Conservation (phyloP, 192 early-diverging fungal species). For the Coemansia sp. region DNA sequence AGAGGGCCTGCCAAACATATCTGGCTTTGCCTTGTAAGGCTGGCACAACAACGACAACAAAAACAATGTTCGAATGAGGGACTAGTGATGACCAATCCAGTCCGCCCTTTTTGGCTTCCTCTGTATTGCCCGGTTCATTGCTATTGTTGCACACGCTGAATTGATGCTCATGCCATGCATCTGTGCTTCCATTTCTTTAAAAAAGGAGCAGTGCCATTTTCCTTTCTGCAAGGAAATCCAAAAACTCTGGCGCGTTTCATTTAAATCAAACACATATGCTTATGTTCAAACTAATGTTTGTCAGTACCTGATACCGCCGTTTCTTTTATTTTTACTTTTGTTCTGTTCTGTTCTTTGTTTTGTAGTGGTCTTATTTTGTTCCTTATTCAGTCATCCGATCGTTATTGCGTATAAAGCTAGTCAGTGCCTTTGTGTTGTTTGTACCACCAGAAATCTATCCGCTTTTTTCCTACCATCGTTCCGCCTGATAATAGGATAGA, state of each 20-base stretch:
- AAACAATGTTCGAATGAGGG: neutral
- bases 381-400: conserved; percentile 2
- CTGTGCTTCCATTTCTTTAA: conserved; percentile 1
- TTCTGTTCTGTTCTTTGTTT: neutral
- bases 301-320: neutral
- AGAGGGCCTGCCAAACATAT: neutral
- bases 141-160: conserved; percentile 1
- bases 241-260: conserved; percentile 8
- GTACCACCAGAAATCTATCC: conserved; percentile 8
- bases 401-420: neutral
- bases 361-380: conserved; percentile 8
- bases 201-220: neutral
- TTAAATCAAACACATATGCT: neutral
- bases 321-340: neutral
- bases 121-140: neutral
- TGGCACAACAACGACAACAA: neutral
- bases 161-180: neutral
- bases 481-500: neutral
- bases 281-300: conserved; percentile 4
- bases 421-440: conserved; percentile 6
- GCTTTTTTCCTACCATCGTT: neutral
- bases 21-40: neutral
- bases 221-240: conserved; percentile 1
- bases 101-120: neutral
- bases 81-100: conserved; percentile 9